phyloP scores from a whole-genome alignment of 352 stramenopile genomes.

The Phytophthora macrochlamydospora region DNA sequence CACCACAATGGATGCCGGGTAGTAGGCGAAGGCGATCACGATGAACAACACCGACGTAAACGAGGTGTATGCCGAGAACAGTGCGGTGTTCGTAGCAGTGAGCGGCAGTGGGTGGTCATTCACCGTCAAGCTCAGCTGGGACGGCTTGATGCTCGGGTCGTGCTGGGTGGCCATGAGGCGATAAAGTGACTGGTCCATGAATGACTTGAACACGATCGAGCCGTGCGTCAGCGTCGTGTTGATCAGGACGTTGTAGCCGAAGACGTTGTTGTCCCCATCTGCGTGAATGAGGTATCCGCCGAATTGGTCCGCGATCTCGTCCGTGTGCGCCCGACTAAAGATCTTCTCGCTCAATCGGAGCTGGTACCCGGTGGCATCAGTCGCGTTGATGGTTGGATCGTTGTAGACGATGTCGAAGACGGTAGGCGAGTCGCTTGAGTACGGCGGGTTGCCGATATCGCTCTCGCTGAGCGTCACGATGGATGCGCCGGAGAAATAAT shows the following conservation, averaged over 20 bases:
- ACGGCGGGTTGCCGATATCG: conserved; percentile 21
- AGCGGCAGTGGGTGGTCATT: conserved; percentile 57
- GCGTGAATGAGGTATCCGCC: conserved; percentile 42
- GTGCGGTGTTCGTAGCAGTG: conserved; percentile 38
- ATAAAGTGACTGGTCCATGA: conserved; percentile 58
- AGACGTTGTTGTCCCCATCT: conserved; percentile 26
- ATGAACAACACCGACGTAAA: conserved; percentile 76
- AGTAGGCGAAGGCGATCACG: conserved; percentile 89
- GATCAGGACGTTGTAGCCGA: conserved; percentile 51
- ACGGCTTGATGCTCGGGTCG: conserved; percentile 10
- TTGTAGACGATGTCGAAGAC: conserved; percentile 50
- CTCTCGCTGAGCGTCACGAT: conserved; percentile 13
- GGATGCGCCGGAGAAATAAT: conserved; percentile 29
- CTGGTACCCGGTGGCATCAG: conserved; percentile 30
- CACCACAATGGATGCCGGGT: conserved; percentile 87
- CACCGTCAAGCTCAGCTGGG: conserved; percentile 36
- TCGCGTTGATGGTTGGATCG: conserved; percentile 28
- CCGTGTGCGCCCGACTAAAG: conserved; percentile 39
- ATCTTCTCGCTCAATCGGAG: conserved; percentile 40
- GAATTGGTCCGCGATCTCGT: conserved; percentile 37
- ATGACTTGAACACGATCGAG: conserved; percentile 50
- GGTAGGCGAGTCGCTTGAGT: conserved; percentile 37
- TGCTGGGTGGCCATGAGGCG: conserved; percentile 31
- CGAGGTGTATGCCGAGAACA: conserved; percentile 46
- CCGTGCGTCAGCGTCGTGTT: conserved; percentile 58